Base-by-base conservation (phyloP, 2,329 filamentous ascomycete genomes). In the Cladosporium sp. region DNA sequence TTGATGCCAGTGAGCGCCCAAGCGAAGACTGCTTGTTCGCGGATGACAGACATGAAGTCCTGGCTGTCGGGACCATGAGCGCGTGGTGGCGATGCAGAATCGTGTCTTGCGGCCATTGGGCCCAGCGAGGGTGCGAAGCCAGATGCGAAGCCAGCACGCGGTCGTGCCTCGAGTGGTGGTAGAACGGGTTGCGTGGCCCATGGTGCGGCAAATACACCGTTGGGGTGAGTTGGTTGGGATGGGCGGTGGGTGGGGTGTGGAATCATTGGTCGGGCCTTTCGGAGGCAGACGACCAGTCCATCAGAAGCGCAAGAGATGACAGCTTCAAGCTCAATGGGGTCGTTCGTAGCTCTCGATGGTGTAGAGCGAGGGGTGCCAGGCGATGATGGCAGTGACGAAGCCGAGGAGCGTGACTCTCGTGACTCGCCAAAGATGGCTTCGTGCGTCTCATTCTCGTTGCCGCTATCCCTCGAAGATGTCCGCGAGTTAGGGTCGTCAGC, bases 221-320 rank as follows among this genome's bases (percentile, higher is more conserved):
- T 87, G 46, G 84, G 80, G 69, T 84, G 83, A 34, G 79, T 39
- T 77, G 82, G 73, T 43, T 75, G 71, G 21, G 76, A 71, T 14
- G 84, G 81, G 10, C 66, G 83, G 10, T 75, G 82, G 63, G 87
- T 81, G 4, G 84, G 77, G 14, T 82, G 80, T 3, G 89, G 90
- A 56, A 93, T 87, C 8, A 87, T 83, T 4, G 91, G 89, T 28
- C 90, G 86, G 26, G 92, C 92, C 68, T 86, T 87, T 64, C 92
- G 86, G 16, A 96, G 80, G 58, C 94, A 88, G 8, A 96, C 91
- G 2, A 96, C 91, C 0, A 96, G 81, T 0, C 92, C 92, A 75
- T 96, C 92, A 0, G 92, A 96, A 2, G 92, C 92, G 78, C 92
- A 96, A 0, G 92, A 96, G 5, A 96, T 89, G n/a, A 96, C 91